Evolutionary conservation across 306 rosid species (phyloP).

Genomic region (Corylus avellana): DNA sequence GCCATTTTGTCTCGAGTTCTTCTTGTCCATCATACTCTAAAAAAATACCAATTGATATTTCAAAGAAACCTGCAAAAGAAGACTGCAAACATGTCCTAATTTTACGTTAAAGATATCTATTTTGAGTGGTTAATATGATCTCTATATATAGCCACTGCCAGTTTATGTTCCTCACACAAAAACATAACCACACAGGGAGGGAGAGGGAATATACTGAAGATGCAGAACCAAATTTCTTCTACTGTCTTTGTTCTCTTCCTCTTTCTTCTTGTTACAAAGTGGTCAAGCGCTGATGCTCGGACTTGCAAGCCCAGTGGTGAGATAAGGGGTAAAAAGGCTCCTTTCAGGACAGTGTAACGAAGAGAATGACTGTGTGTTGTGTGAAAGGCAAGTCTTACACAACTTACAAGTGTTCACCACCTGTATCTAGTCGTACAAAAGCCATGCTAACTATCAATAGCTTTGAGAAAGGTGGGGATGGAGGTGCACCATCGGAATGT

Average conservation of each 20-base stretch:
- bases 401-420: conserved; percentile 43
- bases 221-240: conserved; percentile 14
- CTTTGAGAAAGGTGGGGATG: conserved; percentile 39
- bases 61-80: neutral
- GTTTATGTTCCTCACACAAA: neutral
- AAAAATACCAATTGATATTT: neutral
- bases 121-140: neutral
- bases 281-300: neutral
- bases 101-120: neutral
- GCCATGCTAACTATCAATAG: conserved; percentile 51
- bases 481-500: conserved; percentile 38
- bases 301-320: conserved; percentile 14
- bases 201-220: neutral
- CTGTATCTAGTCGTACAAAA: conserved; percentile 16
- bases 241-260: neutral
- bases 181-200: neutral
- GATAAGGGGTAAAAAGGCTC: conserved; percentile 29
- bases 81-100: neutral
- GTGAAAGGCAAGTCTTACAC: conserved; percentile 29
- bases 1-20: too few relatives aligned
- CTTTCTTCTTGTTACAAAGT: conserved; percentile 8
- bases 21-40: too few relatives aligned
- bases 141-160: neutral
- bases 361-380: conserved; percentile 49
- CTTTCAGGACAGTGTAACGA: conserved; percentile 34